These are phyloP conservation scores for Saccharum officinarum DNA, from an alignment of 176 grass and related monocot species.

Conservation along the genomic window DNA sequence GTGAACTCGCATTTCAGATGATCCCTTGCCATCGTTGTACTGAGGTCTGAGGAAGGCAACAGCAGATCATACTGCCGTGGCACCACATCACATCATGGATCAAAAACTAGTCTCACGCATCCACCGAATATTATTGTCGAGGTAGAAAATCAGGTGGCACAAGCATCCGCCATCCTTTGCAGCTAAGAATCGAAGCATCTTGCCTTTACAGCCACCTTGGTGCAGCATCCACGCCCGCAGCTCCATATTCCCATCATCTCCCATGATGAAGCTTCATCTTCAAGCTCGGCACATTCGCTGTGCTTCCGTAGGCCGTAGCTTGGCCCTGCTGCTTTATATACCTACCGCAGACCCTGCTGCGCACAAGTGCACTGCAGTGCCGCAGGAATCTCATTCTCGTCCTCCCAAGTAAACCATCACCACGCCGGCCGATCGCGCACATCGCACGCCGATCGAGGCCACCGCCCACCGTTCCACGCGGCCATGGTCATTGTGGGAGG, in stretches of 20 bases:
- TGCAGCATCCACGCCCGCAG: background rate
- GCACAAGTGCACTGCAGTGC: background rate
- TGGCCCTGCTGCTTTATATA: slow-evolving; percentile 25
- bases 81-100: background rate
- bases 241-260: slow-evolving; percentile 34
- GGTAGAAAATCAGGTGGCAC: background rate
- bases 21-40: too few relatives aligned
- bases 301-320: background rate
- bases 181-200: slow-evolving; percentile 37
- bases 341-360: background rate
- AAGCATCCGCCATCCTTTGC: slow-evolving; percentile 18
- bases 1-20: too few relatives aligned
- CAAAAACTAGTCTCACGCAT: background rate
- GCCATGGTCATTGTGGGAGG: background rate
- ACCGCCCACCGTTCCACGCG: background rate
- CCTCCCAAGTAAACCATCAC: background rate
- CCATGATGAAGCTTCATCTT: slow-evolving; percentile 34
- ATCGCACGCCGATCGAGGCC: background rate
- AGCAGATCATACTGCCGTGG: background rate
- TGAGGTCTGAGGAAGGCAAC: too few relatives aligned
- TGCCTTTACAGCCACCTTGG: slow-evolving; percentile 37
- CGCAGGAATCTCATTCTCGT: slow-evolving; percentile 14
- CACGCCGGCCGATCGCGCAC: background rate
- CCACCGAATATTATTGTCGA: background rate
- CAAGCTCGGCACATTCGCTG: slow-evolving; percentile 19